Base-by-base conservation (phyloP, 345 rosid genomes). In the Ailanthus altissimus region DNA sequence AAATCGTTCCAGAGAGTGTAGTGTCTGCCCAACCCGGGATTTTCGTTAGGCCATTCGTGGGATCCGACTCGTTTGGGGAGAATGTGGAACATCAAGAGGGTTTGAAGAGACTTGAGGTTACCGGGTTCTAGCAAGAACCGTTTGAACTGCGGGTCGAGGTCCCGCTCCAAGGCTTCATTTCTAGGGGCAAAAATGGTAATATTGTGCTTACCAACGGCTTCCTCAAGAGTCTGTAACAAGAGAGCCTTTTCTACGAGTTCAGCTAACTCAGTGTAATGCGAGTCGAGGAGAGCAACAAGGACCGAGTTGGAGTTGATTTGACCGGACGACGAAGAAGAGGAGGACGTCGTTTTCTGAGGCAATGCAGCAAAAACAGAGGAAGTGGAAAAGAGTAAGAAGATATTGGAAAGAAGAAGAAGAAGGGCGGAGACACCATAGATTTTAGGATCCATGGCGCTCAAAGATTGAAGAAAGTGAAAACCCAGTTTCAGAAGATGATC, bases 201-300 rank as follows among this genome's bases (percentile, higher is more conserved):
- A 72, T 92, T 92, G 88, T 96, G 92, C 26, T 75, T 73, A 12
- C 92, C 92, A 20, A 93, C 97, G n/a, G 97, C 97, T 68, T 86
- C 91, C 79, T 96, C 98, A 1, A 96, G 94, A 20, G 91, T 86
- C 47, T 91, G 95, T 18, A 95, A 89, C n/a, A 95, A 97, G 45
- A 90, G 90, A 43, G 98, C 99, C 72, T 95, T 95, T 67, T 95
- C 99, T 0, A 93, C 90, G 3, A 93, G 93, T 72, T 95, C 99
- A 2, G 99, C 88, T 16, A 95, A 81, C 77, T 92, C 98, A 1
- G 98, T 93, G 82, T 93, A 95, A 85, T 89, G 98, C 53, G 99
- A 95, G 83, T 95, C 99, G 11, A 93, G 94, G 47, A 95, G 96
- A 38, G 98, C 98, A 2, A 95, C 97, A n/a, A 95, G 92, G 71